These are phyloP conservation scores for Stylonectria norvegica DNA, from an alignment of 2,329 filamentous ascomycete genomes.

Conservation along the genomic window DNA sequence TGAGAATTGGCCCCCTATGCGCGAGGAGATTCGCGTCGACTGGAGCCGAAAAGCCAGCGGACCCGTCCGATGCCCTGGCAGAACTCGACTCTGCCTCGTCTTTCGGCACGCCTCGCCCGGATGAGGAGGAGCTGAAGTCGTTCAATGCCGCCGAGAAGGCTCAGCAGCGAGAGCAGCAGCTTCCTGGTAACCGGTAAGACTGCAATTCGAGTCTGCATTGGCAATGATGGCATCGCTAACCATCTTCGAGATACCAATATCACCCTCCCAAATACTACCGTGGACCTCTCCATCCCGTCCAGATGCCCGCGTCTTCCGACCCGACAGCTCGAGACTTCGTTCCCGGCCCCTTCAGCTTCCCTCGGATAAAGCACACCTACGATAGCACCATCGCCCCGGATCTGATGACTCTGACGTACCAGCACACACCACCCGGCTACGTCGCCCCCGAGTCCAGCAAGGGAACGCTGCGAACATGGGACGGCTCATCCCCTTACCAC, in stretches of 20 bases:
- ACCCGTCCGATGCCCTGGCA: conserved; percentile 31
- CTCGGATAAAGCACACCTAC: conserved; percentile 87
- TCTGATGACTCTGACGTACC: conserved; percentile 83
- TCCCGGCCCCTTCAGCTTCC: conserved; percentile 85
- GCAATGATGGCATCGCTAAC: conserved; percentile 7
- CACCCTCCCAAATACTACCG: conserved; percentile 93
- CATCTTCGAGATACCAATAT: conserved; percentile 75
- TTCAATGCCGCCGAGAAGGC: conserved; percentile 40
- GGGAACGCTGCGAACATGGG: conserved; percentile 78
- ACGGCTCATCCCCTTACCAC: conserved; percentile 88
- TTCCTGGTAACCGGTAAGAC: conserved; percentile 48
- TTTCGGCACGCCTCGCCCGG: conserved; percentile 41
- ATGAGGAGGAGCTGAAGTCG: conserved; percentile 36
- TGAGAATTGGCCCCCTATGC: conserved; percentile 24
- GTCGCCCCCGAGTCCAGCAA: conserved; percentile 42
- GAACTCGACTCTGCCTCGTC: conserved; percentile 53
- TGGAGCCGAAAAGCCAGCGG: conserved; percentile 33
- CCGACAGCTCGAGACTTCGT: conserved; percentile 83
- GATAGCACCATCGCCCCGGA: conserved; percentile 82
- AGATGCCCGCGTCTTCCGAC: conserved; percentile 82
- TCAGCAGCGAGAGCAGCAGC: conserved; percentile 33
- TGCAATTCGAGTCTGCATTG: not conserved
- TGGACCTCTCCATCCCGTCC: conserved; percentile 87
- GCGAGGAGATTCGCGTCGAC: conserved; percentile 46
- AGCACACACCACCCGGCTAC: conserved; percentile 78